Evolutionary conservation across 2,329 filamentous ascomycete genomes (phyloP), one percentile per base, ranked within the genome.

Genomic region (Fusarium papillatum): DNA sequence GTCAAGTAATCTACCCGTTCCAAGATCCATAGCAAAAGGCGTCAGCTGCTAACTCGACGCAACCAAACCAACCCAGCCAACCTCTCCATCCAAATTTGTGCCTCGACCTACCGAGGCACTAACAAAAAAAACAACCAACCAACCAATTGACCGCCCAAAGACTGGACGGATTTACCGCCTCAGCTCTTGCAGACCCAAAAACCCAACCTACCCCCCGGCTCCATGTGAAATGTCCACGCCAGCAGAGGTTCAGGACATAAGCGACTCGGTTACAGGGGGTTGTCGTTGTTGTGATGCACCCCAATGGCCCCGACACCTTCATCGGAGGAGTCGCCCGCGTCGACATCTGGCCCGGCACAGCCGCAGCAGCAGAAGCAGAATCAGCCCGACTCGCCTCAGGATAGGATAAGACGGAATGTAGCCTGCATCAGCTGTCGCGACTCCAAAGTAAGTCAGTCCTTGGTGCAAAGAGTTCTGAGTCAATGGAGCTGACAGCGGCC

Each of bases 371-470:
- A 62, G 10, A 26, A 71, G 26, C 66, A 72, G 26, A 68, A 70
- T 9, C 74, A 69, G 61, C 67, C 76, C 7, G 66, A 64, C 48
- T 75, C 64, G 19, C 63, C 70, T 10, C 72, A 76, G 22, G 82
- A 81, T 63, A 82, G 78, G 63, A 83, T 83, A 55, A 81, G 82
- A 63, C 80, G 83, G 66, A 85, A 84, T 67, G 82, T 85, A 70
- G 83, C 83, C 26, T 85, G 83, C 59, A 80, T 85, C 65, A 84
- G 80, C 76, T 85, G 83, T 68, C 83, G 83, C 57, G 83, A 85
- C 72, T 85, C 84, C 67, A 86, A 86, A 80, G 84, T 85, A 73
- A 79, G 81, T 71, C 57, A 79, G 81, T 71, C 57, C 24, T 29
- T 7, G 2, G 22, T 26, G n/a, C n/a, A 7, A 7, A 48, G 43